A percentile compares a stretch with the other conserved stretches of the same genome.
phyloP scores from a whole-genome alignment of 306 rosid species.

The Alnus glutinosa region DNA sequence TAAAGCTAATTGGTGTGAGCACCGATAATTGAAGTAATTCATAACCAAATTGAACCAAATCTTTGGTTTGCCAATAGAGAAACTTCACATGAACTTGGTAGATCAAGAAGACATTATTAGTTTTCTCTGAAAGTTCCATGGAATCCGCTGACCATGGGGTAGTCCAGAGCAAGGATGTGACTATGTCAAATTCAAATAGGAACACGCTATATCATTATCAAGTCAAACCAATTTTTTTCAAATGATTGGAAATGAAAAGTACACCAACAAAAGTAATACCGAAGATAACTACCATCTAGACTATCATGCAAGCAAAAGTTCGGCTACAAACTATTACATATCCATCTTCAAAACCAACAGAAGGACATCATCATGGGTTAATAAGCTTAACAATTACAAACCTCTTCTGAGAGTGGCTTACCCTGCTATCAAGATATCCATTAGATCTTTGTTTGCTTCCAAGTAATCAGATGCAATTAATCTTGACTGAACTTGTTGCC shows the following conservation, averaged over 20 bases:
- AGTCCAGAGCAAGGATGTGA: not conserved
- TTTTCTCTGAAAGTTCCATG: constrained; percentile 11
- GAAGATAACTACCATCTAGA: not conserved
- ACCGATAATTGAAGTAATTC: not conserved
- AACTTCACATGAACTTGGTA: not conserved
- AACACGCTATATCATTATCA: not conserved
- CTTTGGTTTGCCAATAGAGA: not conserved
- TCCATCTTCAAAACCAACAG: not conserved
- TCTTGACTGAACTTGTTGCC: constrained; percentile 90
- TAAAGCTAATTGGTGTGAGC: too few species aligned
- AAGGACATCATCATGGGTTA: not conserved
- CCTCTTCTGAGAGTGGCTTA: constrained; percentile 35
- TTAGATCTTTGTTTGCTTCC: constrained; percentile 78
- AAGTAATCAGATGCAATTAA: constrained; percentile 96
- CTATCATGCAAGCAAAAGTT: not conserved
- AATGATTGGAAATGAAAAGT: not conserved
- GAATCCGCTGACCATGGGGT: not conserved
- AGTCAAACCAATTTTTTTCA: not conserved
- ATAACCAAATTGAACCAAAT: not conserved
- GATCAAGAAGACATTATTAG: constrained; percentile 8
- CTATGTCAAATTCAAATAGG: not conserved
- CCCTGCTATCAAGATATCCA: constrained; percentile 86
- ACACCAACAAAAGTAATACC: not conserved
- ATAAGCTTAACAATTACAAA: not conserved
- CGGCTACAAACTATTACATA: not conserved